Base-by-base conservation (phyloP, 257 asterid species). In the Schizonepeta tenuifolia region DNA sequence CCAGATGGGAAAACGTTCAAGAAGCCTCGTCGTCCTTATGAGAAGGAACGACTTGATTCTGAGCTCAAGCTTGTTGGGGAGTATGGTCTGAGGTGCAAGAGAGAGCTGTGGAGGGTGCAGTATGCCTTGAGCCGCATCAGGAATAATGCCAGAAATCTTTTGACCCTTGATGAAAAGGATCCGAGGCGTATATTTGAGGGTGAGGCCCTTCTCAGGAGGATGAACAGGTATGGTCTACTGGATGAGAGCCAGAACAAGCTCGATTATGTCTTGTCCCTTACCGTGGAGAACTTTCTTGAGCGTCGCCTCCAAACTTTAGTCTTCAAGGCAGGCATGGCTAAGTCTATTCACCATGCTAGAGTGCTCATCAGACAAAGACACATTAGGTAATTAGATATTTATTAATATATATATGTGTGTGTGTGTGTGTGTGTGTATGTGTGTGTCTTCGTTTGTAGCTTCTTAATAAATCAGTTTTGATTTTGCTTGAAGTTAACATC, bases 101-200 rank as follows among this genome's bases (percentile, higher is more conserved):
- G 97, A 74, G 97, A 89, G 85, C 84, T 91, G 11, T 91, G 95
- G 97, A 91, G 97, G 86, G 97, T 91, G 33, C 96, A 91, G 73
- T 91, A 89, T 79, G 96, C 91, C 4, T 77, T 91, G 82, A 91
- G 97, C 79, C 90, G 96, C 20, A 91, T 91, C 50, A 75, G 97
- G 71, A 91, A 91, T 61, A 86, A 86, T 41, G 95, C 97, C 8
- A 86, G 95, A 76, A 85, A 60, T 64, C 93, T 91, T 64, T 75
- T 91, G 83, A 91, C 97, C 58, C 87, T 86, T 24, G 96, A 90
- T 46, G 93, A 90, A 88, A 90, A 90, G 82, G 97, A 90, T n/a
- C 83, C 96, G 0, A 84, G 84, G 9, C 92, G 97, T 77, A 84
- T 91, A 56, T 91, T 91, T 53, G 95, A 91, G 82, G 97, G 97